phyloP scores from a whole-genome alignment of 2,329 filamentous ascomycete genomes.

The Teratosphaeria destructans region DNA sequence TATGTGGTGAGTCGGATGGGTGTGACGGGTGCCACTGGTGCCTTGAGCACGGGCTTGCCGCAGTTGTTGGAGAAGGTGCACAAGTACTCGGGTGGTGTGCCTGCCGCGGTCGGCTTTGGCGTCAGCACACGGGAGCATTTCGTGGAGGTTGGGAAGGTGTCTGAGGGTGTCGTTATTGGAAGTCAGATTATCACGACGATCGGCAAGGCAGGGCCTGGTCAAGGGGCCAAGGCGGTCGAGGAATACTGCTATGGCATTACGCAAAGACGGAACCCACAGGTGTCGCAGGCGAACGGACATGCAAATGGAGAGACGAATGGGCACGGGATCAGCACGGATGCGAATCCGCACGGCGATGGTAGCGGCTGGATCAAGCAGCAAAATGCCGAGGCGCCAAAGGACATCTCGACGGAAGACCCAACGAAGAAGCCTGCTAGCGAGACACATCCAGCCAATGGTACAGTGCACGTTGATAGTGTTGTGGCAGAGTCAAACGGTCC shows the following conservation, averaged over 20 bases:
- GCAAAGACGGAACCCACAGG: slow-evolving; percentile 16
- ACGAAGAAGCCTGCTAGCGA: slow-evolving; percentile 24
- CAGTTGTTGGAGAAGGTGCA: slow-evolving; percentile 77
- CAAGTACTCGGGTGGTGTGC: slow-evolving; percentile 81
- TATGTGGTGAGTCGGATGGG: slow-evolving; percentile 97
- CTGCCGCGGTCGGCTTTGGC: slow-evolving; percentile 88
- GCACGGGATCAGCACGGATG: slow-evolving; percentile 22
- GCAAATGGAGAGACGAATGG: slow-evolving; percentile 10
- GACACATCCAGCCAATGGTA: slow-evolving; percentile 32
- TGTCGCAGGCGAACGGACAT: slow-evolving; percentile 7
- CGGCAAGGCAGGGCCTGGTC: slow-evolving; percentile 54
- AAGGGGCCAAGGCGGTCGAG: slow-evolving; percentile 63
- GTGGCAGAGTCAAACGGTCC: slow-evolving; percentile 53
- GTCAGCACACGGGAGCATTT: slow-evolving; percentile 95
- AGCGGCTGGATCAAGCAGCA: slow-evolving; percentile 24
- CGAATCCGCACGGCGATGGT: slow-evolving; percentile 24
- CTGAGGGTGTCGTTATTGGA: slow-evolving; percentile 92
- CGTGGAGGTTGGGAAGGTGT: slow-evolving; percentile 66
- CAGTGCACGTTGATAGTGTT: slow-evolving; percentile 57
- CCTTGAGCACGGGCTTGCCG: slow-evolving; percentile 70
- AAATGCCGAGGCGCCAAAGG: slow-evolving; percentile 21
- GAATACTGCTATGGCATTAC: slow-evolving; percentile 75
- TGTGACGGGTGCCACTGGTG: slow-evolving; percentile 81
- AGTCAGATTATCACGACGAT: slow-evolving; percentile 86
- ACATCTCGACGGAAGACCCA: slow-evolving; percentile 25